Conservation (phyloP, 345 rosid genomes). For the Citrus maxima region DNA sequence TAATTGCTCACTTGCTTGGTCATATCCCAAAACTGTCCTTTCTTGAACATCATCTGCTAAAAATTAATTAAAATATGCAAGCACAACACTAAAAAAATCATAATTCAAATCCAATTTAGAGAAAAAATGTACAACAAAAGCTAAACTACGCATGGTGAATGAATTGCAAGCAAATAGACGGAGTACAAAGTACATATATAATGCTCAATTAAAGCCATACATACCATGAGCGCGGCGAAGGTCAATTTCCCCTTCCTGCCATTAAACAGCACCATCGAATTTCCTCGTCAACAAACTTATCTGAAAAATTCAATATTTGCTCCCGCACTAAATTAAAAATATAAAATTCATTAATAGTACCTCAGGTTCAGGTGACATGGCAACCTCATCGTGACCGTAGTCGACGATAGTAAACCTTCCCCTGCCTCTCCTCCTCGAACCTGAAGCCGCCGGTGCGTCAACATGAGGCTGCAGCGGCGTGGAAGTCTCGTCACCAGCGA, state of each 20-base stretch:
- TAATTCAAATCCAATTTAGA: neutral
- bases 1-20: conserved; percentile 38
- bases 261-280: conserved; percentile 8
- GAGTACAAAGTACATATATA: neutral
- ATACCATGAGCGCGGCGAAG: conserved; percentile 33
- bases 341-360: conserved; percentile 18
- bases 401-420: conserved; percentile 58
- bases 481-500: conserved; percentile 24
- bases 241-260: conserved; percentile 51
- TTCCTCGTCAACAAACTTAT: neutral
- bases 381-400: conserved; percentile 64
- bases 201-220: conserved; percentile 2
- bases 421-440: conserved; percentile 26
- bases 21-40: conserved; percentile 25
- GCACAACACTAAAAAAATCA: neutral
- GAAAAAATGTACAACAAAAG: neutral
- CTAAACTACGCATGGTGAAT: neutral
- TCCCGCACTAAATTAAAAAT: neutral
- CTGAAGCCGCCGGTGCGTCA: conserved; percentile 9
- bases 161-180: neutral
- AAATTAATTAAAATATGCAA: conserved; percentile 4
- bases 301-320: neutral
- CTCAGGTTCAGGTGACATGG: conserved; percentile 72
- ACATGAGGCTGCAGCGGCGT: conserved; percentile 24
- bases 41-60: conserved; percentile 38